Conservation (phyloP, 768 basidiomycete genomes). For the Boletus pseudo-olivaceus region DNA sequence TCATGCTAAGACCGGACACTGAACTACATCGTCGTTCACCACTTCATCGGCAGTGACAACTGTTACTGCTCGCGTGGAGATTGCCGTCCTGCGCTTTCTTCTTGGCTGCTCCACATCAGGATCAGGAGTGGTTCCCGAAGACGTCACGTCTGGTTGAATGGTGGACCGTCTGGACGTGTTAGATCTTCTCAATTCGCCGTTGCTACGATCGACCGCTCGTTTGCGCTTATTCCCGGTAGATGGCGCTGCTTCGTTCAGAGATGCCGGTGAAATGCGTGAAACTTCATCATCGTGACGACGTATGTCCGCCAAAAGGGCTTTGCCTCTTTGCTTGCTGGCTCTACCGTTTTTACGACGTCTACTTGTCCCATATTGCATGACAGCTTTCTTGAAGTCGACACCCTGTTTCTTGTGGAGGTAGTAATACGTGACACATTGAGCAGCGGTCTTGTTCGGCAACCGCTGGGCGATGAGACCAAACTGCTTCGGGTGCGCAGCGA, state of each 20-base stretch:
- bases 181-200: conserved; percentile 35
- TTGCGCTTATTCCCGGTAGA: conserved; percentile 40
- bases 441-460: conserved; percentile 78
- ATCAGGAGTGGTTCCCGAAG: conserved; percentile 52
- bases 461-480: conserved; percentile 87
- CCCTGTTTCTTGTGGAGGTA: conserved; percentile 90
- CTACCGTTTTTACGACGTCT: conserved; percentile 59
- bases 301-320: conserved; percentile 79
- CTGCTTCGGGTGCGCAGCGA: conserved; percentile 85
- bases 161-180: conserved; percentile 37
- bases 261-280: conserved; percentile 24
- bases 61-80: conserved; percentile 25
- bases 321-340: conserved; percentile 75
- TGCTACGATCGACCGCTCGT: conserved; percentile 31
- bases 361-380: conserved; percentile 61
- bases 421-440: conserved; percentile 91
- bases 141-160: conserved; percentile 47
- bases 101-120: conserved; percentile 61
- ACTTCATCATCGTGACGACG: conserved; percentile 62
- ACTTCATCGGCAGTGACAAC: conserved; percentile 33
- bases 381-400: conserved; percentile 80
- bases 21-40: conserved; percentile 31
- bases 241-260: conserved; percentile 21
- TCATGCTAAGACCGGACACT: conserved; percentile 24
- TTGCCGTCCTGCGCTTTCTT: conserved; percentile 38